Evolutionary conservation across 345 rosid species (phyloP), one percentile per base, ranked within the genome.

Genomic region (Gossypium australe): DNA sequence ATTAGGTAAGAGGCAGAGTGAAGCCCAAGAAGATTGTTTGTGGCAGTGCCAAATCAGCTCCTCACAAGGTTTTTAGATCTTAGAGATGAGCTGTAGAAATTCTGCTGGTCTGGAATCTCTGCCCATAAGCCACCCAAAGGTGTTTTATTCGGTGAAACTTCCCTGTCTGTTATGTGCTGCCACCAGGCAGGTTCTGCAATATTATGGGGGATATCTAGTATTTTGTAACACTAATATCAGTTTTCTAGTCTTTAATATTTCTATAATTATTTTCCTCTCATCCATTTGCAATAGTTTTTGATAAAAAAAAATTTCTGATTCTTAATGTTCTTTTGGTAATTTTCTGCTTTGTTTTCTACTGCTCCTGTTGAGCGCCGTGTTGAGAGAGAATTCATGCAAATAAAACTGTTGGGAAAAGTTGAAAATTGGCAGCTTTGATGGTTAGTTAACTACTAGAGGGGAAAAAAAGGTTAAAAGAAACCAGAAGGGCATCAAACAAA

Each of bases 31-130:
- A 63, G 63, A 76, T 70, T 53, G 16, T 67, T 5, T 67, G 13
- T 25, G 70, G 44, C 74, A 12, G 57, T 66, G 75, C 70, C 74
- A 61, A 43, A 62, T 63, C 69, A 74, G 76, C 73, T 18, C 7
- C 7, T 34, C 41, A 34, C 41, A 34, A 34, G 7, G 41, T 34
- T 18, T 53, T 41, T 76, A 79, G 63, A 84, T 81, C 83, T 53
- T 69, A 34, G 25, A 67, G 56, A 78, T 81, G 80, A 84, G 83
- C 82, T 82, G 87, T 75, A 66, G 56, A 47, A 49, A 7, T 20
- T 65, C 51, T 81, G 65, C 69, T 67, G 59, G 59, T 67, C 27
- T n/a, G 67, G 59, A 9, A 9, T 52, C 65, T 66, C 25, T 78
- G 67, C 74, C 67, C 79, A 20, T 63, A 71, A 72, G 69, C 71